These are phyloP conservation scores for Deinandra increscens DNA, from an alignment of 129 eudicot genomes.

Conservation along the genomic window DNA sequence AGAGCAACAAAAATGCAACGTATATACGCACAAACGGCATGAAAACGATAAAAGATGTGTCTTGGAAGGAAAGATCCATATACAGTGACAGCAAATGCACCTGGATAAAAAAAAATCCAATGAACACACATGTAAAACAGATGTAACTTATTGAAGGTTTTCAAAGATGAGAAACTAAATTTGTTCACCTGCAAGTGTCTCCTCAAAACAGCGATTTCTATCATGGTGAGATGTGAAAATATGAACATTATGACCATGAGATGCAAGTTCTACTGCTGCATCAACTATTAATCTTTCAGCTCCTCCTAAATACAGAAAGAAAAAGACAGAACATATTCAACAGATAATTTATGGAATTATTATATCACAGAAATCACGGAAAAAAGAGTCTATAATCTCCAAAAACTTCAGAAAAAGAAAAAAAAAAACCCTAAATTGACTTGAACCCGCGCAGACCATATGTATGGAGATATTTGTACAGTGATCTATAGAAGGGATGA, in stretches of 20 bases:
- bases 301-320: conserved; percentile 60
- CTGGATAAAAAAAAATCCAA: conserved; percentile 44
- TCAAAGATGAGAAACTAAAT: background rate
- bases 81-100: conserved; percentile 79
- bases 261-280: conserved; percentile 78
- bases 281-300: conserved; percentile 99
- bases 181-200: conserved; percentile 65
- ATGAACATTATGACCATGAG: conserved; percentile 81
- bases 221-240: conserved; percentile 93
- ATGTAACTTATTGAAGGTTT: background rate
- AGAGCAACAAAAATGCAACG: conserved; percentile 95
- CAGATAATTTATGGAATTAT: background rate
- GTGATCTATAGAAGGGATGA: background rate
- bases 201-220: conserved; percentile 82
- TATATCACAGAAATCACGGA: background rate
- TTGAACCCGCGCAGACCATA: background rate
- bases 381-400: background rate
- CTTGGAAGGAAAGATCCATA: conserved; percentile 94
- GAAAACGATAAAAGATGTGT: conserved; percentile 82
- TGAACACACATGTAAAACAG: conserved; percentile 12
- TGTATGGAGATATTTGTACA: background rate
- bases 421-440: background rate
- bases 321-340: background rate
- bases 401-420: background rate
- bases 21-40: conserved; percentile 92